Conservation (phyloP, 805 yeast genomes). For the Yamadazyma tumulicola region DNA sequence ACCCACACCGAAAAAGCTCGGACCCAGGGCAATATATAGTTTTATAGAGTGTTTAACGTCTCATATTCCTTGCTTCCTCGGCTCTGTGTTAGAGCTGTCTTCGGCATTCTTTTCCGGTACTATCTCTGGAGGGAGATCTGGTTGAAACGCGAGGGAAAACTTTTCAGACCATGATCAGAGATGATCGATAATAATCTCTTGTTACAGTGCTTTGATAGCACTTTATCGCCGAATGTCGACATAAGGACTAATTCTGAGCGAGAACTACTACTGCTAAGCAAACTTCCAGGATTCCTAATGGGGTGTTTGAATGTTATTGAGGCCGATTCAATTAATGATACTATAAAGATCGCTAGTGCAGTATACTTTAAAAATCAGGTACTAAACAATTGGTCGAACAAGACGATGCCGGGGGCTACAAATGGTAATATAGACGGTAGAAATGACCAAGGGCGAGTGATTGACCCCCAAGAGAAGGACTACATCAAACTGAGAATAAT, state of each 20-base stretch:
- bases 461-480: slow-evolving; percentile 72
- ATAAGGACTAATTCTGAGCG: slow-evolving; percentile 4
- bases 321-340: neutral
- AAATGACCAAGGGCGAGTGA: slow-evolving; percentile 14
- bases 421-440: too few species aligned
- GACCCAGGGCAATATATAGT: slow-evolving; percentile 54
- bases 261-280: neutral
- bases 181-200: too few species aligned
- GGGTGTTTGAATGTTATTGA: slow-evolving; percentile 9
- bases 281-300: slow-evolving; percentile 10
- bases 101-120: neutral
- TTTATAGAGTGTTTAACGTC: neutral
- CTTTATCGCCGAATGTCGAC: slow-evolving; percentile 2
- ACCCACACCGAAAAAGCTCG: slow-evolving; percentile 64
- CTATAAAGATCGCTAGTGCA: slow-evolving; percentile 67
- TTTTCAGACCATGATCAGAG: too few species aligned
- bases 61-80: neutral
- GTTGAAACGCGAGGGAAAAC: too few species aligned
- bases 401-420: slow-evolving; percentile 18
- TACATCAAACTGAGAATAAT: slow-evolving; percentile 66
- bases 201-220: slow-evolving; percentile 4
- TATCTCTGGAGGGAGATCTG: too few species aligned
- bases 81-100: neutral
- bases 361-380: slow-evolving; percentile 79
- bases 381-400: slow-evolving; percentile 54